phyloP scores from a whole-genome alignment of 345 rosid genomes.

The Punica granatum region DNA sequence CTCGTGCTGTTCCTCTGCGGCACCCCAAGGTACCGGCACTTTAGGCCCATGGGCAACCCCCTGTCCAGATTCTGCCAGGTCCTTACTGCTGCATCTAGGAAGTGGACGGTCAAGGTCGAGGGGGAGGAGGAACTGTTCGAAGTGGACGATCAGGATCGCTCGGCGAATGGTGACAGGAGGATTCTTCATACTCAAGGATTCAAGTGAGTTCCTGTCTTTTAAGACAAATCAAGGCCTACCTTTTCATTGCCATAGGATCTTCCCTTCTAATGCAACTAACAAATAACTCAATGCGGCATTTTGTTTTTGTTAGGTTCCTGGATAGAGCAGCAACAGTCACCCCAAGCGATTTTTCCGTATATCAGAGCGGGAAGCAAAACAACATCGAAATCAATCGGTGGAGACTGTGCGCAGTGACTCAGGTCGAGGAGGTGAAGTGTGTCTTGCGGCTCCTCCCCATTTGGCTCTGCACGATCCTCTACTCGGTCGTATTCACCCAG shows the following conservation, averaged over 20 bases:
- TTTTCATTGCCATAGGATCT: not conserved
- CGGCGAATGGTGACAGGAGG: constrained; percentile 38
- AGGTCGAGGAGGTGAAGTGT: constrained; percentile 97
- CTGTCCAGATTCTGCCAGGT: constrained; percentile 76
- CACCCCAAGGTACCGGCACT: constrained; percentile 70
- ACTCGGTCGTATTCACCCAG: constrained; percentile 94
- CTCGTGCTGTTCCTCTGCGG: constrained; percentile 63
- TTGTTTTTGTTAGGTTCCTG: constrained; percentile 47
- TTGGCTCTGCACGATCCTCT: constrained; percentile 94
- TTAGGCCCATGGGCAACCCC: constrained; percentile 74
- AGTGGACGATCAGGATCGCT: constrained; percentile 17
- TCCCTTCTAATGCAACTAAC: not conserved
- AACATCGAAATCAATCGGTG: constrained; percentile 32
- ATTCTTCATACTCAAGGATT: constrained; percentile 71
- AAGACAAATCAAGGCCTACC: too few relatives aligned
- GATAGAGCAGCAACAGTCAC: constrained; percentile 77
- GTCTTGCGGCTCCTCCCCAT: constrained; percentile 76
- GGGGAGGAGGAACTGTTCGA: constrained; percentile 41
- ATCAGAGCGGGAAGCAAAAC: constrained; percentile 13
- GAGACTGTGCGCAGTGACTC: constrained; percentile 76
- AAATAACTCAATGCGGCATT: not conserved
- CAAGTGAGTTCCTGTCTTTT: constrained; percentile 28
- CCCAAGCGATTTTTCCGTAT: constrained; percentile 35
- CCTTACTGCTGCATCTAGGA: constrained; percentile 58
- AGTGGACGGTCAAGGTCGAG: constrained; percentile 33